Evolutionary conservation across 176 grass and related monocot genomes (phyloP).

Genomic region (Pontederia crassipes): DNA sequence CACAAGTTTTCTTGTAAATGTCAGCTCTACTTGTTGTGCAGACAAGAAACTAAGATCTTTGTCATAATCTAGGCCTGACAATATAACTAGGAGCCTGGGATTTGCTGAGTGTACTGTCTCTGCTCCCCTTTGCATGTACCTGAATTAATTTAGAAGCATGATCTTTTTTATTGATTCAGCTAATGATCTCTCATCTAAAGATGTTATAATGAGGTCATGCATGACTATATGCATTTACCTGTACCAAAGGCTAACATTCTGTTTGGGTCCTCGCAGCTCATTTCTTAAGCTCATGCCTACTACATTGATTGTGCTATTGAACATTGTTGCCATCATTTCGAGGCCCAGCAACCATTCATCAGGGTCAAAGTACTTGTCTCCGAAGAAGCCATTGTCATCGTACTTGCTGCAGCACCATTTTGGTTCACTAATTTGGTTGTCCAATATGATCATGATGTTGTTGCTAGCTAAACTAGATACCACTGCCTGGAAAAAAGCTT

Average conservation of each 20-base stretch:
- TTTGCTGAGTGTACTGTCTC: slow-evolving; percentile 77
- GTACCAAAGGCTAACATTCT: slow-evolving; percentile 85
- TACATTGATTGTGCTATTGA: slow-evolving; percentile 51
- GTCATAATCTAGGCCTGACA: slow-evolving; percentile 80
- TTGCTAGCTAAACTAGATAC: slow-evolving; percentile 55
- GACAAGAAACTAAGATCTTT: slow-evolving; percentile 62
- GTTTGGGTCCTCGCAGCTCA: slow-evolving; percentile 64
- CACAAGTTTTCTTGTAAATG: slow-evolving; percentile 69
- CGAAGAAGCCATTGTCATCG: slow-evolving; percentile 78
- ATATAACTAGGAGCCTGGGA: slow-evolving; percentile 56
- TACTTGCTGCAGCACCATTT: slow-evolving; percentile 73
- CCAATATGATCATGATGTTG: slow-evolving; percentile 86
- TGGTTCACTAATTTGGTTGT: slow-evolving; percentile 90
- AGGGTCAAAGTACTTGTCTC: slow-evolving; percentile 77
- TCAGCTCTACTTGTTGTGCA: slow-evolving; percentile 32
- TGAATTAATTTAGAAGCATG: slow-evolving; percentile 19
- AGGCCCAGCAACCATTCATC: slow-evolving; percentile 77
- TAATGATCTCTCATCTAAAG: neutral
- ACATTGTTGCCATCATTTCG: slow-evolving; percentile 64
- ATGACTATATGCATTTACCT: slow-evolving; percentile 40
- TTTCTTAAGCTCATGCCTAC: slow-evolving; percentile 92
- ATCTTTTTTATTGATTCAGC: neutral
- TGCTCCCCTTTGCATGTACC: slow-evolving; percentile 89
- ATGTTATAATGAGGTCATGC: neutral
- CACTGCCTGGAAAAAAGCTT: slow-evolving; percentile 41